Percentiles rank a stretch among this genome's conserved stretches.
These are phyloP conservation scores for Beauveria australis DNA, from an alignment of 2,329 filamentous ascomycete genomes.

Conservation along the genomic window DNA sequence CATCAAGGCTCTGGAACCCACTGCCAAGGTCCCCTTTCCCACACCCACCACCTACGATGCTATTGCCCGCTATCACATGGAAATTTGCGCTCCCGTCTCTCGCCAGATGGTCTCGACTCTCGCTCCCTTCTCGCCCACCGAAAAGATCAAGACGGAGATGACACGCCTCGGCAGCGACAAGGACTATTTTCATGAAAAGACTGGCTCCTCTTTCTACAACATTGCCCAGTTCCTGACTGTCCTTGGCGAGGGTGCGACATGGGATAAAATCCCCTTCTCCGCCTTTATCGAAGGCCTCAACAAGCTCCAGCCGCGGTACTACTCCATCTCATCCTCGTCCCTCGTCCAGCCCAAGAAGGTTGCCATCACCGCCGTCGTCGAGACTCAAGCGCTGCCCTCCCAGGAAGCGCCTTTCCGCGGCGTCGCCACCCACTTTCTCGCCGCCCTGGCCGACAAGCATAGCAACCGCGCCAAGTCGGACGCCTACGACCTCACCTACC, in stretches of 20 bases:
- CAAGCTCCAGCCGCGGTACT: constrained; percentile 96
- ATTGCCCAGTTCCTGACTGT: constrained; percentile 75
- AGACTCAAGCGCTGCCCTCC: constrained; percentile 70
- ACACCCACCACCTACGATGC: constrained; percentile 95
- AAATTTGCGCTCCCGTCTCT: constrained; percentile 90
- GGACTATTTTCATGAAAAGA: constrained; percentile 86
- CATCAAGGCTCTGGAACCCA: constrained; percentile 87
- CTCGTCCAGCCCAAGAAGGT: constrained; percentile 90
- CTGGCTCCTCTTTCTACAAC: constrained; percentile 75
- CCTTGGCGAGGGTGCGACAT: constrained; percentile 65
- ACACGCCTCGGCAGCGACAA: constrained; percentile 83
- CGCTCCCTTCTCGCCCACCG: constrained; percentile 81
- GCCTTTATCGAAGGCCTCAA: constrained; percentile 86
- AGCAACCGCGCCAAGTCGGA: constrained; percentile 77
- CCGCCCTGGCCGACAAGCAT: constrained; percentile 94
- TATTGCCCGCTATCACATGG: constrained; percentile 89
- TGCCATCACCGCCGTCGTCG: constrained; percentile 89
- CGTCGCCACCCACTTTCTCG: constrained; percentile 92
- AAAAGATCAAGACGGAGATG: constrained; percentile 79
- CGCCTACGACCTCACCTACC: constrained; percentile 76
- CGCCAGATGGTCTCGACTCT: constrained; percentile 88
- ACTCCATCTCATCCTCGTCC: constrained; percentile 97
- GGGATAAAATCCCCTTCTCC: constrained; percentile 84
- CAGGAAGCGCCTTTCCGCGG: constrained; percentile 78
- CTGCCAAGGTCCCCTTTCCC: constrained; percentile 95